A percentile compares a stretch with the other conserved stretches of the same genome.
Evolutionary conservation across 2,329 filamentous ascomycete species (phyloP).

Genomic region (Colletotrichum scovillei): DNA sequence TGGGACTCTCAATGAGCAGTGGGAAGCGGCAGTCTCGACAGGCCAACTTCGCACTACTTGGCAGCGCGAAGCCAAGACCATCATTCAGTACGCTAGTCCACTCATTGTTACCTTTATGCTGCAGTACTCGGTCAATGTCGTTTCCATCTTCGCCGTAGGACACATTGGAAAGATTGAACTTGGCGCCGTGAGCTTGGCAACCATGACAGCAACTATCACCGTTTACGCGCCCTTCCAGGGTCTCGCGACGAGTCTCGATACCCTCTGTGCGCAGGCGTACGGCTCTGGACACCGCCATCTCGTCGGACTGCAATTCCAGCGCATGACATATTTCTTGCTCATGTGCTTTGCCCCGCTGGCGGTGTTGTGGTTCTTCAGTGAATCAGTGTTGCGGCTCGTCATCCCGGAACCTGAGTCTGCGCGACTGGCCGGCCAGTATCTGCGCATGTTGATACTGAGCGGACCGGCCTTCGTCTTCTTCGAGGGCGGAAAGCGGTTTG

Average conservation of each 20-base stretch:
- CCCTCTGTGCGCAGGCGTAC: conserved; percentile 92
- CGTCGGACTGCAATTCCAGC: conserved; percentile 82
- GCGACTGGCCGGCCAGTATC: conserved; percentile 76
- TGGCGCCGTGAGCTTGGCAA: conserved; percentile 59
- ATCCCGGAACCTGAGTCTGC: conserved; percentile 69
- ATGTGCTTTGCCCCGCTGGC: conserved; percentile 78
- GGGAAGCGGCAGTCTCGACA: conserved; percentile 85
- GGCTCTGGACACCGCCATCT: conserved; percentile 90
- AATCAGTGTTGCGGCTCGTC: conserved; percentile 66
- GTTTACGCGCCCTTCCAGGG: conserved; percentile 84
- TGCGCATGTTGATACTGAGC: conserved; percentile 77
- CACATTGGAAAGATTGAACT: conserved; percentile 74
- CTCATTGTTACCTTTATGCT: conserved; percentile 80
- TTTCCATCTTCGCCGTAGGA: conserved; percentile 83
- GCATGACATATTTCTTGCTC: conserved; percentile 84
- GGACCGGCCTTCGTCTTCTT: conserved; percentile 83
- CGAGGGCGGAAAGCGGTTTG: conserved; percentile 82
- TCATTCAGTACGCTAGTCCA: conserved; percentile 77
- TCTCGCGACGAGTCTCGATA: conserved; percentile 91
- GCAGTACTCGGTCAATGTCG: conserved; percentile 87
- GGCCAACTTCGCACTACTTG: conserved; percentile 90
- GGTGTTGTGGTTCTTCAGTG: conserved; percentile 76
- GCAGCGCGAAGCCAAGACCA: conserved; percentile 87
- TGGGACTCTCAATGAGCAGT: conserved; percentile 76
- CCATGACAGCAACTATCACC: conserved; percentile 85